A percentile compares a stretch with the other conserved stretches of the same genome.
Conservation (phyloP, 345 rosid genomes). For the Corchorus capsularis region DNA sequence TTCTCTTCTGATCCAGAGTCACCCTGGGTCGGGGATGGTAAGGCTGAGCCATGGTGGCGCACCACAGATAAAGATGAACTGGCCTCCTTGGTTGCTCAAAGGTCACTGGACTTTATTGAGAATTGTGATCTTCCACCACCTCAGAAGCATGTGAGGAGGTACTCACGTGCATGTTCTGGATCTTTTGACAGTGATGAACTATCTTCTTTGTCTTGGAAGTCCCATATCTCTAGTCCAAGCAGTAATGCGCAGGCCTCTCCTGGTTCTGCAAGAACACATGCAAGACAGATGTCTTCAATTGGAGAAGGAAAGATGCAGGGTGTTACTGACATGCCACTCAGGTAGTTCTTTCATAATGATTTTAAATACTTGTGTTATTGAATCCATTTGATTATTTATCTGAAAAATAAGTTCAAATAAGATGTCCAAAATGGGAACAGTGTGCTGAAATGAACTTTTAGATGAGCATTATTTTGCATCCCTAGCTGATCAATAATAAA, state of each 20-base stretch:
- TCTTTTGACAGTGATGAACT: slow-evolving; percentile 36
- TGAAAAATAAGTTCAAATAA: background rate
- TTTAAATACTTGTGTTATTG: background rate
- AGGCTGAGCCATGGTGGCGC: slow-evolving; percentile 89
- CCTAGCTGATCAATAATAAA: background rate
- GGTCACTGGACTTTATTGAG: slow-evolving; percentile 64
- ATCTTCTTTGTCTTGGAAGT: slow-evolving; percentile 36
- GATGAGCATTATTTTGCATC: background rate
- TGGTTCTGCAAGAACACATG: slow-evolving; percentile 20
- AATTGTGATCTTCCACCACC: slow-evolving; percentile 94
- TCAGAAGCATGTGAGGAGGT: slow-evolving; percentile 51
- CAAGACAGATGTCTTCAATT: slow-evolving; percentile 30
- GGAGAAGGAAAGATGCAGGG: slow-evolving; percentile 30
- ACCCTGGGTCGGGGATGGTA: slow-evolving; percentile 65
- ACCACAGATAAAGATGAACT: slow-evolving; percentile 71
- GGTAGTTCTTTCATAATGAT: slow-evolving; percentile 32
- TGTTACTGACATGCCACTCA: slow-evolving; percentile 41
- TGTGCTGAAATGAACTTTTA: background rate
- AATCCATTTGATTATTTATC: background rate
- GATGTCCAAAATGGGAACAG: background rate
- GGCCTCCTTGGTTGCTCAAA: slow-evolving; percentile 87
- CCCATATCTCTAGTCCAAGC: slow-evolving; percentile 35
- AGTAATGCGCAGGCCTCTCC: slow-evolving; percentile 24
- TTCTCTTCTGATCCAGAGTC: slow-evolving; percentile 45
- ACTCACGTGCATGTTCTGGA: slow-evolving; percentile 36